Evolutionary conservation across 768 basidiomycete genomes (phyloP), one percentile per base, ranked within the genome.

Genomic region (Tulasnella sp.): DNA sequence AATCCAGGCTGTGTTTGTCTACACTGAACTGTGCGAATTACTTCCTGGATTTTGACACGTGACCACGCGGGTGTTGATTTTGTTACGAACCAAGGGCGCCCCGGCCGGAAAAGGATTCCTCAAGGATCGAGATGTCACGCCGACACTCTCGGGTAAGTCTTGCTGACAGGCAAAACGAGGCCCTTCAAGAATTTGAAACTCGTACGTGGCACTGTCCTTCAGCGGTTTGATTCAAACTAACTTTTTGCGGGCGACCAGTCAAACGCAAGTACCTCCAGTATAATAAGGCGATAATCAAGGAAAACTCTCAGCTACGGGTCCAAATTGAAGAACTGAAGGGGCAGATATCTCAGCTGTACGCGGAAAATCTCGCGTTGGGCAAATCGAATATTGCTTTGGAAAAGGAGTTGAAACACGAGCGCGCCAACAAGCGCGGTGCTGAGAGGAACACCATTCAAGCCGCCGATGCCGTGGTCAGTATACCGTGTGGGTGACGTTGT

Each of bases 191-290:
- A 48, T 57, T 57, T 34, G 55, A 57, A 23, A 39, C 52, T 23
- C 36, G 52, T 53, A 32, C 15, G 55, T 36, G 9, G 17, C 43
- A 23, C 5, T 15, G n/a, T n/a, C n/a, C n/a, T 39, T 12, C 37
- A 6, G 25, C 4, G 8, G 3, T 31, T 23, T 21, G 19, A 15
- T 2, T 48, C 2, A 3, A 23, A 14, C 34, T 25, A 29, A 17
- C 27, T 21, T 25, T 48, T 48, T 32, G 25, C n/a, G 27, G 19
- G 19, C 45, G 21, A 31, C 11, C 55, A 57, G 55, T 57, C 40
- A 57, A 57, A 32, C 41, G 55, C 29, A 57, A 57, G 31, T 57
- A 57, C 32, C 55, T 57, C 32, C 55, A 57, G 21, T 43, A 45
- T 32, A 57, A 57, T 36, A 57, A 57, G 37, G 42, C 43, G 15